Base-by-base conservation (phyloP, 1,284 basidiomycete species). In the Ustilago shanxiensis region DNA sequence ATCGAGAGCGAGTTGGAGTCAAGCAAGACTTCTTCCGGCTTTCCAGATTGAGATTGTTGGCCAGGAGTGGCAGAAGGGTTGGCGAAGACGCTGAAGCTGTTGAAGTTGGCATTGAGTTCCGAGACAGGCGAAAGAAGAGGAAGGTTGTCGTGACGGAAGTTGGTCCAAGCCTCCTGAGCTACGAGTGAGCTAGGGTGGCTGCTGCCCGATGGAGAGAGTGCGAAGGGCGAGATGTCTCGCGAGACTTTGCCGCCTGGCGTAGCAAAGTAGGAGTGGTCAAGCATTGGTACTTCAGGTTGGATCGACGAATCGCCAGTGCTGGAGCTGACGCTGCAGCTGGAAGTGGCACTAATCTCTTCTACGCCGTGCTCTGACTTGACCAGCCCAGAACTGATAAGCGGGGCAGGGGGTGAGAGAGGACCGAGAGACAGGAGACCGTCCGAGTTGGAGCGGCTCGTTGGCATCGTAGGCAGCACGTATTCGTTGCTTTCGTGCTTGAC, bases 291-390 rank as follows among this genome's bases (percentile, higher is more conserved):
- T 29, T 69, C 62, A 18, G 63, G 52, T 9, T 29, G 24, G 52
- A 66, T 14, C 1, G 59, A 66, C 1, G 63, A 62, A 29, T 69
- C 71, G 44, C 31, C 58, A 7, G 58, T 66, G 65, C 55, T 59
- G n/a, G 67, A 72, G 57, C 60, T 72, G 52, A 72, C 70, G 49
- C 66, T 70, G 55, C 62, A 66, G 20, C 44, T 59, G 16, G 72
- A 75, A 28, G 64, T 41, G 14, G 50, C 54, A 56, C 50, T 56
- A 39, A 56, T 24, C 24, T 58, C 66, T 16, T 74, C 72, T 11
- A 24, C 26, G 14, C 41, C 37, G 0, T 33, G 47, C 22, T 69
- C 61, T 10, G 37, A 16, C 16, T 60, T 54, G 60, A 59, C 58
- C 18, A 73, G 18, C 11, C 54, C 60, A 1, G 55, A 47, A 18